A percentile compares a stretch with the other conserved stretches of the same genome.
Conservation (phyloP, 805 yeast genomes). For the Nakazawaea siamensis region DNA sequence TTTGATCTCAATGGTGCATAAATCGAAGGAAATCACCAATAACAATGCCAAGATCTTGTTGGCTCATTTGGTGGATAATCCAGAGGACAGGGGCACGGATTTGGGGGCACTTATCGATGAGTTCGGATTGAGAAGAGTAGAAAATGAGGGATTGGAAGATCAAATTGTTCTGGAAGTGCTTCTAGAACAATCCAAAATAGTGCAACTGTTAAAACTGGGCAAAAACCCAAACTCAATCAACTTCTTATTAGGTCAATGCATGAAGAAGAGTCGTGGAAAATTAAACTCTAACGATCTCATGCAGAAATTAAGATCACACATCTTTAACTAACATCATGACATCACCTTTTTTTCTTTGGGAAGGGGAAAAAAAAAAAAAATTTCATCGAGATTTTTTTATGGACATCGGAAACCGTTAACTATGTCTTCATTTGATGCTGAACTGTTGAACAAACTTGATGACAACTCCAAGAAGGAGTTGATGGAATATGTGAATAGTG, state of each 20-base stretch:
- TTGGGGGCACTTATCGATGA: conserved; percentile 42
- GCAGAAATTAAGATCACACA: too few species aligned
- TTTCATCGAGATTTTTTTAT: neutral
- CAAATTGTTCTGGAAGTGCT: conserved; percentile 27
- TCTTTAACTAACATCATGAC: too few species aligned
- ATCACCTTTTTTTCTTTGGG: too few species aligned
- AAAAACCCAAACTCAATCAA: conserved; percentile 60
- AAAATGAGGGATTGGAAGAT: conserved; percentile 20
- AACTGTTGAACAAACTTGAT: conserved; percentile 26
- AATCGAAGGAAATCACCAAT: conserved; percentile 39
- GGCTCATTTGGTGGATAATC: conserved; percentile 47
- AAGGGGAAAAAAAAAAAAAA: neutral
- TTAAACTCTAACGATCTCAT: conserved; percentile 24
- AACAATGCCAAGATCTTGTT: conserved; percentile 63
- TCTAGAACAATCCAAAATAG: conserved; percentile 40
- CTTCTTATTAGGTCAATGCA: conserved; percentile 74
- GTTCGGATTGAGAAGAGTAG: conserved; percentile 35
- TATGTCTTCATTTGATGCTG: conserved; percentile 7
- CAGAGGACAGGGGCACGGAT: conserved; percentile 24
- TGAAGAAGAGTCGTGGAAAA: conserved; percentile 71
- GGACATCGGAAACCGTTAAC: neutral
- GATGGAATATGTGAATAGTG: conserved; percentile 67
- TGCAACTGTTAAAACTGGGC: conserved; percentile 46
- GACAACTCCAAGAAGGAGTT: conserved; percentile 69
- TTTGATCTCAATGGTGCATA: conserved; percentile 41